phyloP scores from a whole-genome alignment of 805 yeast species.

The Metschnikowia noctiluminum region DNA sequence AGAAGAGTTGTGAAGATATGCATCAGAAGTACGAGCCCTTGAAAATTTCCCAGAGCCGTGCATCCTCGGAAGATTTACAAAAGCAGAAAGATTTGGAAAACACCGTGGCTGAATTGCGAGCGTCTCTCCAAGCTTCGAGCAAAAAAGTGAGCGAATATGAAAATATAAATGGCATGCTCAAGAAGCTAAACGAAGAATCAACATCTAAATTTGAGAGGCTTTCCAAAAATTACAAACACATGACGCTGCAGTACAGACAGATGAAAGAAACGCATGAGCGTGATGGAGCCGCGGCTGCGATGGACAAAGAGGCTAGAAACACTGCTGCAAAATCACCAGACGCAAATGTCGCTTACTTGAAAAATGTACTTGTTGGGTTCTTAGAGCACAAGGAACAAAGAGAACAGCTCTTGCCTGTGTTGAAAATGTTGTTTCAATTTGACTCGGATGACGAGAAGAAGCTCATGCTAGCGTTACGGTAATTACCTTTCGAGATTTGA shows the following conservation, averaged over 20 bases:
- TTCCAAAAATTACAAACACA: slow-evolving; percentile 62
- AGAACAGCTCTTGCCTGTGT: slow-evolving; percentile 77
- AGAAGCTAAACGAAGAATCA: slow-evolving; percentile 63
- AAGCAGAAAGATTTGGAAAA: slow-evolving; percentile 23
- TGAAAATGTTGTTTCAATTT: slow-evolving; percentile 69
- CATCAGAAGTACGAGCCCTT: slow-evolving; percentile 26
- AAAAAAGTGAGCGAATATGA: slow-evolving; percentile 55
- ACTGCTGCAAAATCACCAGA: slow-evolving; percentile 16
- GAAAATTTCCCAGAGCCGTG: slow-evolving; percentile 17
- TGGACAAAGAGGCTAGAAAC: slow-evolving; percentile 1
- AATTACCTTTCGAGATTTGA: not conserved
- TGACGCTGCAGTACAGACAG: slow-evolving; percentile 56
- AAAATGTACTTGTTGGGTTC: slow-evolving; percentile 88
- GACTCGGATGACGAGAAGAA: slow-evolving; percentile 70
- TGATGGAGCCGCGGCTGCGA: slow-evolving; percentile 2
- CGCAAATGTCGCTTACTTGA: slow-evolving; percentile 67
- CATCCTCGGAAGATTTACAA: slow-evolving; percentile 7
- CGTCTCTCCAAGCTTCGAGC: slow-evolving; percentile 50
- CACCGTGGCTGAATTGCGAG: slow-evolving; percentile 45
- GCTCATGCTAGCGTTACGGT: slow-evolving; percentile 54
- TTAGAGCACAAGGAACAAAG: slow-evolving; percentile 93
- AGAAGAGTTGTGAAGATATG: slow-evolving; percentile 26
- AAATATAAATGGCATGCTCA: slow-evolving; percentile 48
- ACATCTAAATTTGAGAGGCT: slow-evolving; percentile 63
- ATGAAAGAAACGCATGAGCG: slow-evolving; percentile 29